Evolutionary conservation across 228 moss, liverwort and hornwort species (phyloP), one percentile per base, ranked within the genome.

Genomic region (Sphagnum magellanicum): DNA sequence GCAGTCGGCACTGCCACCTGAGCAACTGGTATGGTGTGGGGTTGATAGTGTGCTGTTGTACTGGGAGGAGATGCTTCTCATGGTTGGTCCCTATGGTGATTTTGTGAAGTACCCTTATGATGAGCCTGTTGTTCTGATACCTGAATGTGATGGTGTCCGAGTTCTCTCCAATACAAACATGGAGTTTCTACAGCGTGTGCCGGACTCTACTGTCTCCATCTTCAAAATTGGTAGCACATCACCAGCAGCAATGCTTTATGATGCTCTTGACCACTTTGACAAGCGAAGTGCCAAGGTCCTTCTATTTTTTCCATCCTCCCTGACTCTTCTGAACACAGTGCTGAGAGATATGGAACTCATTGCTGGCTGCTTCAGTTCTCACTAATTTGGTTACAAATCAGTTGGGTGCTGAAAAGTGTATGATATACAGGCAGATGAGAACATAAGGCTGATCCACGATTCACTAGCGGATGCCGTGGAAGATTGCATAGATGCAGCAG

Each of bases 141-240:
- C 98, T 63, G 98, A 98, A 69, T 84, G 82, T 74, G 98, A 98
- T 73, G 98, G 98, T 46, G 94, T 98, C 32, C 91, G 98, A 67
- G 83, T 98, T 55, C 71, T 98, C 52, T 98, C 98, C 76, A 98
- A 90, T 60, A 85, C 90, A 5, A 89, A 76, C 67, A 98, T 90
- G 90, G 98, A 98, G 77, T 98, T 98, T 71, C 81, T 98, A 65
- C 92, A 90, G 59, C 81, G 75, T 52, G 78, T 98, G 60, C 92
- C 98, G n/a, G 92, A 94, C 50, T 92, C 93, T 62, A 86, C 94
- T 12, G 92, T 92, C 70, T 90, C 94, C 13, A 92, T 98, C 66
- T 98, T 98, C 79, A 94, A 90, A 74, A 87, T 94, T 74, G 98
- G 94, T 75, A 94, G 98, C 87, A 98, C 94, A 57, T 91, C 92